phyloP scores from a whole-genome alignment of 495 filamentous ascomycete species.

The Xylaria curta region DNA sequence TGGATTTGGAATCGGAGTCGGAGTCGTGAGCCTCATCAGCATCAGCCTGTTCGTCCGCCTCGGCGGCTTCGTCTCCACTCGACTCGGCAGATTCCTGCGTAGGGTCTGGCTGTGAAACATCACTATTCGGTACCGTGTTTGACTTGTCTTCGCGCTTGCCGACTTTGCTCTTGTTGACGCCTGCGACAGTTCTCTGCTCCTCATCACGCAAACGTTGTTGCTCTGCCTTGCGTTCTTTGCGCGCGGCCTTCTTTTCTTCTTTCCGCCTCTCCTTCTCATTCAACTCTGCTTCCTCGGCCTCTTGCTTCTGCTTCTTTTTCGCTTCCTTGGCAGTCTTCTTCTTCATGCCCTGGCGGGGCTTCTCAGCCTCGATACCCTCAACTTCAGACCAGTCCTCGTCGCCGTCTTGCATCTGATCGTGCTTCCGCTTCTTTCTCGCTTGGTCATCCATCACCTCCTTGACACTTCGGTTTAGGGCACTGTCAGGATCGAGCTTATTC shows the following conservation, averaged over 20 bases:
- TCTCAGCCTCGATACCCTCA: slow-evolving; percentile 57
- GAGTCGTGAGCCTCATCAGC: slow-evolving; percentile 41
- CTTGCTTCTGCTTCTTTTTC: slow-evolving; percentile 48
- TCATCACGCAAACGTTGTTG: slow-evolving; percentile 43
- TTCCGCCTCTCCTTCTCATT: slow-evolving; percentile 38
- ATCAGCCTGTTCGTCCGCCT: slow-evolving; percentile 46
- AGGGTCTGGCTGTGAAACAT: slow-evolving; percentile 39
- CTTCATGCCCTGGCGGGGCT: slow-evolving; percentile 60
- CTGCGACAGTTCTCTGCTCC: slow-evolving; percentile 47
- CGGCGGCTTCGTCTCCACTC: slow-evolving; percentile 48
- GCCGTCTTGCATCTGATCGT: slow-evolving; percentile 43
- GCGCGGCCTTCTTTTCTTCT: slow-evolving; percentile 46
- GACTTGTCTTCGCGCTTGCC: slow-evolving; percentile 34
- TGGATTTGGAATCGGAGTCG: slow-evolving; percentile 46
- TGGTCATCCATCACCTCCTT: slow-evolving; percentile 87
- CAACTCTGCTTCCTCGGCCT: slow-evolving; percentile 34
- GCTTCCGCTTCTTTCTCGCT: slow-evolving; percentile 71
- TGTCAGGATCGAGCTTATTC: slow-evolving; percentile 87
- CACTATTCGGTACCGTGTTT: slow-evolving; percentile 25
- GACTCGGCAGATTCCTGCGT: slow-evolving; percentile 41
- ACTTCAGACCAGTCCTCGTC: slow-evolving; percentile 47
- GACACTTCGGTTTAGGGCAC: slow-evolving; percentile 69
- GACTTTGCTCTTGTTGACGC: slow-evolving; percentile 43
- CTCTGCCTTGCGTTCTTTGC: slow-evolving; percentile 42
- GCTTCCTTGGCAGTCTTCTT: slow-evolving; percentile 48